These are phyloP conservation scores for Globisporangium apiculatum DNA, from an alignment of 352 stramenopile genomes.

Conservation along the genomic window DNA sequence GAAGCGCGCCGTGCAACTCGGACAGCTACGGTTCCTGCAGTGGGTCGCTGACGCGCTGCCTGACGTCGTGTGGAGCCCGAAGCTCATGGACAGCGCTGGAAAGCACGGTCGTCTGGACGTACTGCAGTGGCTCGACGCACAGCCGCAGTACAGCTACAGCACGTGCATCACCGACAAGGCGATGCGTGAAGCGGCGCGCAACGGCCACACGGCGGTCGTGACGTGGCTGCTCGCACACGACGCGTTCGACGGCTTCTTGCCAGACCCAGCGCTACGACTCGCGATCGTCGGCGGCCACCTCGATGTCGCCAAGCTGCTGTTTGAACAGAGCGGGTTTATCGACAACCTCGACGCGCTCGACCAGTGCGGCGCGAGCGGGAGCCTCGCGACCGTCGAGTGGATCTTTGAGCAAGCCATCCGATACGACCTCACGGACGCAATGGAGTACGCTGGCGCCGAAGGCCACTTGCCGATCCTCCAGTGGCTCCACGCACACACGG, in stretches of 20 bases:
- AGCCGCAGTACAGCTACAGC: slow-evolving; percentile 2
- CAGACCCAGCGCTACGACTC: slow-evolving; percentile 8
- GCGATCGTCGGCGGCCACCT: slow-evolving; percentile 12
- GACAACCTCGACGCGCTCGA: slow-evolving; percentile 12
- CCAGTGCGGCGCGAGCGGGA: slow-evolving; percentile 8
- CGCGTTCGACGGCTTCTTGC: slow-evolving; percentile 7
- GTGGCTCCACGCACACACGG: slow-evolving; percentile 18
- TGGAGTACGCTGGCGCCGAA: slow-evolving; percentile 14
- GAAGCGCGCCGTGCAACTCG: slow-evolving; percentile 6
- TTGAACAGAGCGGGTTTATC: slow-evolving; percentile 7
- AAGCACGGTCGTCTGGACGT: slow-evolving; percentile 8
- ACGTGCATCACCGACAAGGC: slow-evolving; percentile 8
- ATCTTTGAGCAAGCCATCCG: slow-evolving; percentile 10
- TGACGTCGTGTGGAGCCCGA: slow-evolving; percentile 4
- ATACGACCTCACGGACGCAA: slow-evolving; percentile 13
- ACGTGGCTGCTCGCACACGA: slow-evolving; percentile 7
- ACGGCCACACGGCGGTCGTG: slow-evolving; percentile 4
- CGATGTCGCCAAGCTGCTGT: slow-evolving; percentile 10
- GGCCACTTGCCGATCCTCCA: slow-evolving; percentile 20
- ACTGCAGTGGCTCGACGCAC: slow-evolving; percentile 8
- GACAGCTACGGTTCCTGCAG: slow-evolving; percentile 8
- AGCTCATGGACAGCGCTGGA: slow-evolving; percentile 9
- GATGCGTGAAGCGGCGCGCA: slow-evolving; percentile 7
- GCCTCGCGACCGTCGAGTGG: slow-evolving; percentile 10
- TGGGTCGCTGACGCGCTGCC: slow-evolving; percentile 6